Evolutionary conservation across 192 early-diverging fungal genomes (phyloP).

Genomic region (Backusella westeae): DNA sequence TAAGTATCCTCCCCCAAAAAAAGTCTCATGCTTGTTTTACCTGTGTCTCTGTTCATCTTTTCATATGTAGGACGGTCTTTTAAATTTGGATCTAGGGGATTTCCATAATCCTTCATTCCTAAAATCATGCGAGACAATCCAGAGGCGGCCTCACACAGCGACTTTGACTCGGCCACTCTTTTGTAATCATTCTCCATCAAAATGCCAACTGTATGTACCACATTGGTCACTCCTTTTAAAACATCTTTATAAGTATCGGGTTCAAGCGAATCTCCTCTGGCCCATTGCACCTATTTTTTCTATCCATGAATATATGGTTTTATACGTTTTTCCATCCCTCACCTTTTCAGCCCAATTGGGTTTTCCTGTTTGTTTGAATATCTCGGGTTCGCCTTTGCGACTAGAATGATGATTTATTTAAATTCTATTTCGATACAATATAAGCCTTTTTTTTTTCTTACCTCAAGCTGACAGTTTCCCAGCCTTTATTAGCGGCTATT

Average conservation of each 20-base stretch:
- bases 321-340: background rate
- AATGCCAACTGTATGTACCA: constrained; percentile 72
- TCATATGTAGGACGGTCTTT: constrained; percentile 54
- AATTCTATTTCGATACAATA: background rate
- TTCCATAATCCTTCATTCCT: constrained; percentile 38
- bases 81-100: constrained; percentile 44
- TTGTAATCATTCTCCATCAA: constrained; percentile 74
- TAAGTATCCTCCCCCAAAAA: too few relatives aligned
- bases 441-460: background rate
- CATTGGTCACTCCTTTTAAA: constrained; percentile 54
- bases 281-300: constrained; percentile 49
- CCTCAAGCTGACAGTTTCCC: constrained; percentile 55
- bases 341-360: constrained; percentile 35
- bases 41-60: constrained; percentile 67
- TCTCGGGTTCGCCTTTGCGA: constrained; percentile 27
- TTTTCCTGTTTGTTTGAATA: constrained; percentile 6
- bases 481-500: constrained; percentile 40
- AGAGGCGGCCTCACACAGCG: constrained; percentile 30
- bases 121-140: constrained; percentile 23
- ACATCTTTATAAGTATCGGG: constrained; percentile 55
- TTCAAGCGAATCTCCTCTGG: constrained; percentile 59
- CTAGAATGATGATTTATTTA: constrained; percentile 8
- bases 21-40: constrained; percentile 23
- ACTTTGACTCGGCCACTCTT: constrained; percentile 34
- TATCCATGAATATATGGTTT: background rate